Evolutionary conservation across 208 protist genomes (phyloP), one percentile per base, ranked within the genome.

Genomic region (Trypanosoma cruzi): DNA sequence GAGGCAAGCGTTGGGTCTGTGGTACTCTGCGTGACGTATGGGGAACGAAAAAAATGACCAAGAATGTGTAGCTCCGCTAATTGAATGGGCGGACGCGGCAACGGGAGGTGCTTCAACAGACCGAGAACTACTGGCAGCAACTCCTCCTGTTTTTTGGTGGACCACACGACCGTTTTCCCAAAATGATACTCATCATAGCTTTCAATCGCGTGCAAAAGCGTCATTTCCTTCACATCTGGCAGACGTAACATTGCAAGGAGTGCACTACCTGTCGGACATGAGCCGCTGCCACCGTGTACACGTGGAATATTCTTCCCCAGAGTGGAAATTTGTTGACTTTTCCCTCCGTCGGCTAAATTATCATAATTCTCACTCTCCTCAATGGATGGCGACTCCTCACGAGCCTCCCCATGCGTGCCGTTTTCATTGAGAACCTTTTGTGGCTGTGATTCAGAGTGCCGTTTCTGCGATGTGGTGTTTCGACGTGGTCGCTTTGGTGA

Each of bases 221-320:
- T 78, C 49, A 73, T 69, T 60, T 95, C 89, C 69, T 90, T 91
- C 42, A 95, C 80, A 53, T 95, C 89, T 7, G 89, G 86, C 44
- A 95, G 59, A 24, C 80, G 79, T 44, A 95, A 79, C 71, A 92
- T 80, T 8, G 81, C 68, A 24, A 92, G 67, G 40, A 95, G 73
- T 20, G 78, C 78, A 24, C 74, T 86, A 11, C 79, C 68, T 36
- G 66, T 86, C 40, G 84, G 71, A 31, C 53, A 37, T 18, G 54
- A 31, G 4, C 48, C 53, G 50, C 58, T 65, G 3, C 18, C 72
- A 42, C n/a, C 56, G n/a, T 42, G n/a, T n/a, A 40, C 2, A 32
- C 48, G 67, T 32, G 48, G 7, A 64, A 6, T 28, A 18, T 5
- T 10, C 16, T 52, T 62, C 11, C 64, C 54, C 22, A 13, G n/a